Evolutionary conservation across 129 eudicot species (phyloP).

Genomic region (Chrysanthemum seticuspe): DNA sequence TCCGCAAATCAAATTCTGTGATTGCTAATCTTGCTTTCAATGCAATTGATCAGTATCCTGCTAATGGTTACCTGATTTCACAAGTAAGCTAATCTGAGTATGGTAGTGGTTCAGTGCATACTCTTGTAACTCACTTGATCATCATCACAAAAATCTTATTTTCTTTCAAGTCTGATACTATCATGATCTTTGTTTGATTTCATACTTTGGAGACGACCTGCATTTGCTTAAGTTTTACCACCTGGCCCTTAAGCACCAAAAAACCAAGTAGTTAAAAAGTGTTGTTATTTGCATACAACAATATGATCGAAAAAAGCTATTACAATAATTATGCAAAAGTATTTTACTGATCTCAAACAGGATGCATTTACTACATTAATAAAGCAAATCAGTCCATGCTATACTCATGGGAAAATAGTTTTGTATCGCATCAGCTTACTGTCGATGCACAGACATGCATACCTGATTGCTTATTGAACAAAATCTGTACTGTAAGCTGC

Average conservation of each 20-base stretch:
- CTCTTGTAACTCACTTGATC: too few species aligned
- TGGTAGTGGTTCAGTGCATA: too few species aligned
- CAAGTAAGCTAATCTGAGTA: too few species aligned
- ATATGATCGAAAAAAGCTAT: too few species aligned
- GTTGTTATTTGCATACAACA: too few species aligned
- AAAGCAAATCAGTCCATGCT: too few species aligned
- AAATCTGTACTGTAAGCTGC: neutral
- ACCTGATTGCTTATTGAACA: neutral
- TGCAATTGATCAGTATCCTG: neutral
- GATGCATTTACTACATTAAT: neutral
- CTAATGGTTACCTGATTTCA: slow-evolving; percentile 2
- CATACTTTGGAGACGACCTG: neutral
- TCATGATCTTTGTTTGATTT: too few species aligned
- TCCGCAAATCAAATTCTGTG: neutral
- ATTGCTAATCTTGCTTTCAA: neutral
- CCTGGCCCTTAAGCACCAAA: neutral
- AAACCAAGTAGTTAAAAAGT: too few species aligned
- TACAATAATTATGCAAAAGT: neutral
- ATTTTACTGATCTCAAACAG: neutral
- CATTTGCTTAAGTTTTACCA: neutral
- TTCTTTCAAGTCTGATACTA: too few species aligned
- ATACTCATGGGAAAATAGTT: neutral
- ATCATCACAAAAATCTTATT: too few species aligned
- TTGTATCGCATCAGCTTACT: neutral
- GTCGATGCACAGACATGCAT: neutral